These are phyloP conservation scores for Magnolia changhungtana DNA, from an alignment of 164 flowering plant genomes.

Conservation along the genomic window DNA sequence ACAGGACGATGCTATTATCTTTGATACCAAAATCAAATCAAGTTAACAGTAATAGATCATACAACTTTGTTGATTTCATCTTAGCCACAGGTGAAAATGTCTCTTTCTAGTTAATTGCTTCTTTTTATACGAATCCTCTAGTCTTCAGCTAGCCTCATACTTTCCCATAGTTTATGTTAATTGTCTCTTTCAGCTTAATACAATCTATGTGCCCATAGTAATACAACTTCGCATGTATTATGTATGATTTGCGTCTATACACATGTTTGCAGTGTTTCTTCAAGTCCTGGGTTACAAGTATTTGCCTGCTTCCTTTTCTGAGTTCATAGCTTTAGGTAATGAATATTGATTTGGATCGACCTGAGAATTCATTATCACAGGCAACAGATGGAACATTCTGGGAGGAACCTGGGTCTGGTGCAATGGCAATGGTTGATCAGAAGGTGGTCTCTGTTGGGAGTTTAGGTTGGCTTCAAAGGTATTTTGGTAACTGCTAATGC, in stretches of 20 bases:
- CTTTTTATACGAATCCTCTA: no score
- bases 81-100: no score
- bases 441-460: constrained; percentile 82
- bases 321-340: not conserved
- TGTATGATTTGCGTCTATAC: not conserved
- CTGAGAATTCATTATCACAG: constrained; percentile 30
- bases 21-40: no score
- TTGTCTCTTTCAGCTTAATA: no score
- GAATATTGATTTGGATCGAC: not conserved
- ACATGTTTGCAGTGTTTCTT: not conserved
- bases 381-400: constrained; percentile 76
- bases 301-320: not conserved
- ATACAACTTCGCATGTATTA: not conserved
- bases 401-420: constrained; percentile 99
- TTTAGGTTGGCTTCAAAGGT: constrained; percentile 85
- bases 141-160: no score
- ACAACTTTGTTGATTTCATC: no score
- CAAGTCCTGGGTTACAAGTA: not conserved
- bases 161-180: no score
- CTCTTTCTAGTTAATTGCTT: no score
- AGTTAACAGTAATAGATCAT: no score
- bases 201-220: not conserved
- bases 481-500: constrained; percentile 9
- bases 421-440: constrained; percentile 60
- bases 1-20: no score